Evolutionary conservation across 1,139 yeast species (phyloP).

Genomic region (Magnusiomyces ingens): DNA sequence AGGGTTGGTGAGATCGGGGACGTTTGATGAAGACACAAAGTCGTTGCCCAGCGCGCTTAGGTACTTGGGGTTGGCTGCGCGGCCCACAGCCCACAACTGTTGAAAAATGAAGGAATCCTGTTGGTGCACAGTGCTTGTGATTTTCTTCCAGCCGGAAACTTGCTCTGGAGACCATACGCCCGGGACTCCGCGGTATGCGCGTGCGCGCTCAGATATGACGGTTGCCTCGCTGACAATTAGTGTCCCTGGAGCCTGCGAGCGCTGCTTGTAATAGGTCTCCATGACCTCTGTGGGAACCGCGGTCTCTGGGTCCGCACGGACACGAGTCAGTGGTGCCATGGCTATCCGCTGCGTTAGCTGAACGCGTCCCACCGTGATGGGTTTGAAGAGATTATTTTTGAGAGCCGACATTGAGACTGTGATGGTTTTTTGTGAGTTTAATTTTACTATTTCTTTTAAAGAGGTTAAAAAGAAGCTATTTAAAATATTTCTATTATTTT

Average conservation of each 20-base stretch:
- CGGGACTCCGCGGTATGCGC: slow-evolving; percentile 32
- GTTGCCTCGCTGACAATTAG: slow-evolving; percentile 42
- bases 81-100: slow-evolving; percentile 41
- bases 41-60: slow-evolving; percentile 30
- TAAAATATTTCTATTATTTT: too few relatives aligned
- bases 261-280: slow-evolving; percentile 44
- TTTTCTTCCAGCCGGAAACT: slow-evolving; percentile 35
- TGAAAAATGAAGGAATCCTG: slow-evolving; percentile 33
- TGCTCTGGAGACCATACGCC: slow-evolving; percentile 43
- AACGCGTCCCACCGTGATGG: slow-evolving; percentile 27
- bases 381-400: slow-evolving; percentile 24
- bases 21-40: slow-evolving; percentile 23
- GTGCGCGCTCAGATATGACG: slow-evolving; percentile 34
- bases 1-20: slow-evolving; percentile 9
- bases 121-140: slow-evolving; percentile 35
- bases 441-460: too few relatives aligned
- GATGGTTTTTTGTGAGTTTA: too few relatives aligned
- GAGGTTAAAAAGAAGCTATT: too few relatives aligned
- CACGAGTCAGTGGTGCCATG: slow-evolving; percentile 49
- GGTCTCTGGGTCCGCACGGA: slow-evolving; percentile 13
- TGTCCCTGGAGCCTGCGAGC: slow-evolving; percentile 49
- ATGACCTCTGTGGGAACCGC: slow-evolving; percentile 41
- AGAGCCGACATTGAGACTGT: too few relatives aligned
- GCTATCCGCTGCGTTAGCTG: slow-evolving; percentile 38
- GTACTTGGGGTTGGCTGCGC: slow-evolving; percentile 33